phyloP scores from a whole-genome alignment of 2,329 filamentous ascomycete genomes.

The Colletotrichum godetiae region DNA sequence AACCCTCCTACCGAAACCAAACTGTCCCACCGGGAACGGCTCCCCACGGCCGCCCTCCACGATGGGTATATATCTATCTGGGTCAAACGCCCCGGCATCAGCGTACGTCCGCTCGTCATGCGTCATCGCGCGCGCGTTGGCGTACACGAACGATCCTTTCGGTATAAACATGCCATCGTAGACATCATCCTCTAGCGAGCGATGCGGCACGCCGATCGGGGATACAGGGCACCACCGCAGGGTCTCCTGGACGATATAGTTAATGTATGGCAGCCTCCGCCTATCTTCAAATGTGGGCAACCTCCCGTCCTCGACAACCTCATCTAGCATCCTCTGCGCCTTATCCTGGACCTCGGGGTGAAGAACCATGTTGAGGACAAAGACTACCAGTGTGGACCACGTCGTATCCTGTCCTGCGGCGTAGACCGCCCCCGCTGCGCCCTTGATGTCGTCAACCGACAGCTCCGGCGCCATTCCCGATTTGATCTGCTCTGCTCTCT shows the following conservation, averaged over 20 bases:
- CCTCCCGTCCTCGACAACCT: constrained; percentile 54
- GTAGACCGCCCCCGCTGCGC: constrained; percentile 59
- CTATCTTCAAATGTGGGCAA: constrained; percentile 60
- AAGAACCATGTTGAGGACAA: constrained; percentile 29
- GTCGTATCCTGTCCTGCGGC: constrained; percentile 60
- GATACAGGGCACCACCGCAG: constrained; percentile 58
- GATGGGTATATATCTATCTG: constrained; percentile 55
- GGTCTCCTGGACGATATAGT: constrained; percentile 60
- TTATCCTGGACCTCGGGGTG: constrained; percentile 58
- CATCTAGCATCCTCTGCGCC: constrained; percentile 56
- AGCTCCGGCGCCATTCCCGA: constrained; percentile 46
- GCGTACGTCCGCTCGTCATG: constrained; percentile 52
- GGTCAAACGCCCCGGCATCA: constrained; percentile 56
- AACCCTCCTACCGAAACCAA: constrained; percentile 54
- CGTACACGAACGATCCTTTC: constrained; percentile 56
- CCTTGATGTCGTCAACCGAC: constrained; percentile 56
- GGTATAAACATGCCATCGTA: constrained; percentile 68
- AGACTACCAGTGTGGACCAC: constrained; percentile 49
- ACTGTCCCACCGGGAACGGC: constrained; percentile 57
- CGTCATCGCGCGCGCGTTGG: constrained; percentile 57
- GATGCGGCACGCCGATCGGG: constrained; percentile 65
- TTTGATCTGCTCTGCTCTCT: constrained; percentile 39
- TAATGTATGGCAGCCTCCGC: constrained; percentile 54
- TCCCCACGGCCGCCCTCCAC: constrained; percentile 49
- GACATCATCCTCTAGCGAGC: constrained; percentile 57